phyloP scores from a whole-genome alignment of 148 eudicot genomes.

The Mesembryanthemum crystallinum region DNA sequence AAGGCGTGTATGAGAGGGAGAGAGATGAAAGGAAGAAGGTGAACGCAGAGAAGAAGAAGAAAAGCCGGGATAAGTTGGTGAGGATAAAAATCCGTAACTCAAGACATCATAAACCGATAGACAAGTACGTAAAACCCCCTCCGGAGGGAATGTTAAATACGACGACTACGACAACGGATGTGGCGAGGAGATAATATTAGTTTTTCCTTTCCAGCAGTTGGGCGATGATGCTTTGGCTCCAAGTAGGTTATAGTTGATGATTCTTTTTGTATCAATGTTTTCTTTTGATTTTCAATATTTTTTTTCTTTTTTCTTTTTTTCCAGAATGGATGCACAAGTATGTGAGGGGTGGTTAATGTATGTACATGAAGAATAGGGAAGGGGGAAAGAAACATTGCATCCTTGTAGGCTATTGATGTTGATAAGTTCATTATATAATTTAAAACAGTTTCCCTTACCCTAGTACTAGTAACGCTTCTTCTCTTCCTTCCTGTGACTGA shows the following conservation, averaged over 20 bases:
- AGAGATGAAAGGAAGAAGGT: constrained; percentile 43
- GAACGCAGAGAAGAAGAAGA: constrained; percentile 49
- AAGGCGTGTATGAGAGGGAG: constrained; percentile 72
- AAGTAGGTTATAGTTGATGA: constrained; percentile 26
- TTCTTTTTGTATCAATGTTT: constrained; percentile 35
- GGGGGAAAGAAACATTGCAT: neutral
- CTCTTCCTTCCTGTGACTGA: neutral
- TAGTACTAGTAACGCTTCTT: neutral
- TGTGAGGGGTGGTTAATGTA: constrained; percentile 25
- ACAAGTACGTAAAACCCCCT: constrained; percentile 71
- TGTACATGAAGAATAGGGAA: constrained; percentile 25
- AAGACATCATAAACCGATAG: constrained; percentile 49
- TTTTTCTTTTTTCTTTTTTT: constrained; percentile 5
- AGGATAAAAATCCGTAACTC: constrained; percentile 51
- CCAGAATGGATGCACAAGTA: constrained; percentile 26
- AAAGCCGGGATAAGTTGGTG: constrained; percentile 51
- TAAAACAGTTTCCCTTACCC: neutral
- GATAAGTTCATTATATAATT: neutral
- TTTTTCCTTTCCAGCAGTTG: constrained; percentile 24
- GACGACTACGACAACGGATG: constrained; percentile 7
- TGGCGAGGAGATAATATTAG: constrained; percentile 41
- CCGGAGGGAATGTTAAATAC: constrained; percentile 39
- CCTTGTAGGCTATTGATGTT: constrained; percentile 14
- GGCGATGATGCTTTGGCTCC: neutral
- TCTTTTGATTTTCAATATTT: neutral